Base-by-base conservation (phyloP, 768 basidiomycete species). In the Suillus occidentalis region DNA sequence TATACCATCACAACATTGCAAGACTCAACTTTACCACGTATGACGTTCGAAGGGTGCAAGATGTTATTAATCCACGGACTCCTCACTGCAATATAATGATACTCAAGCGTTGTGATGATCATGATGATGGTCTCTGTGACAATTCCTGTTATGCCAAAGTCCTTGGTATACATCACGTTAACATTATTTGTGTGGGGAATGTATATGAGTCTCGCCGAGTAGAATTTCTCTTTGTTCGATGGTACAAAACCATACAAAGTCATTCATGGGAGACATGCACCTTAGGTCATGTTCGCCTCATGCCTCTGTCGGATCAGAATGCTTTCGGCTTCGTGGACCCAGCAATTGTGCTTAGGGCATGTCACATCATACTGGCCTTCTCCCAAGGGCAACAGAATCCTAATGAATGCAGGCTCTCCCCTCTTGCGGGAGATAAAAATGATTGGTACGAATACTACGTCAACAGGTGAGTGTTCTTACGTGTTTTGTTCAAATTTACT, bases 31-130 rank as follows among this genome's bases (percentile, higher is more conserved):
- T 75, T 59, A 77, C 75, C 14, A 75, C 71, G 7, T 76, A 76
- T 37, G 78, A 84, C 67, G 43, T 81, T 20, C 76, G 77, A 20
- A 71, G 79, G 0, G 70, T 57, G 2, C 78, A 82, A 61, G 82
- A 84, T 65, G 64, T 72, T 0, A 70, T 84, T 62, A 82, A 83
- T 57, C 74, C 77, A 3, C 62, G 69, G 1, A 77, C 71, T 1
- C 50, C 40, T 28, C 28, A 28, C 3, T 28, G 28, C 28, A 28
- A 28, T 28, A 28, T 28, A 1, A 28, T 28, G 28, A 28, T 28
- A 28, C 3, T 28, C 2, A 28, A 28, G 28, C 28, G 28, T 3
- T 3, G 3, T 28, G 28, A 28, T 28, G 28, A 28, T 3, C 3
- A 28, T 3, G 3, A 3, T n/a, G 18, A 45, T 9, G 4, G 0